Percentiles rank a stretch among this genome's conserved stretches.
Conservation (phyloP, 495 filamentous ascomycete genomes). For the Bombardia bombarda region DNA sequence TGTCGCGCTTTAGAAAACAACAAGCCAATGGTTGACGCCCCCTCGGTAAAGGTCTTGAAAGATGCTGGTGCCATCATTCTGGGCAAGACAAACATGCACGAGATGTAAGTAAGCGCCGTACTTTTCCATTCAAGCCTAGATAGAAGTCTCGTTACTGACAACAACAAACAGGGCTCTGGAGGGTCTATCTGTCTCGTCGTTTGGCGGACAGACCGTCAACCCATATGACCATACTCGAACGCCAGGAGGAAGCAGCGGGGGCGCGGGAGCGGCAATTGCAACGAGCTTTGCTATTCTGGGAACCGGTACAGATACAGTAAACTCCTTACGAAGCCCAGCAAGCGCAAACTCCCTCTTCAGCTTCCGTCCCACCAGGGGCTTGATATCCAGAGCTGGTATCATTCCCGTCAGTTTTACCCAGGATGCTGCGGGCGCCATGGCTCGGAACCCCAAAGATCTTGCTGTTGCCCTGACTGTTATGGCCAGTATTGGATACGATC, state of each 20-base stretch:
- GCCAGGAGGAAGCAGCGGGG: constrained; percentile 57
- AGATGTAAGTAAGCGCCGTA: no score
- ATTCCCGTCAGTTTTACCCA: constrained; percentile 56
- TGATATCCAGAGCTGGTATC: constrained; percentile 44
- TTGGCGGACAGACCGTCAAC: constrained; percentile 56
- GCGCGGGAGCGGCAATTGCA: constrained; percentile 53
- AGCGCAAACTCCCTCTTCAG: constrained; percentile 56
- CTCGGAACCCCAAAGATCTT: constrained; percentile 44
- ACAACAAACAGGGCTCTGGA: no score
- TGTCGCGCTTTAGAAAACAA: constrained; percentile 38
- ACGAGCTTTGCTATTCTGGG: constrained; percentile 48
- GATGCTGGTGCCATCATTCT: constrained; percentile 56
- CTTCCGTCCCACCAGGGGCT: constrained; percentile 50
- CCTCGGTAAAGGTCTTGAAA: constrained; percentile 41
- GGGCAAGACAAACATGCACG: constrained; percentile 59
- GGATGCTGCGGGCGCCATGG: constrained; percentile 55
- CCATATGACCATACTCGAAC: constrained; percentile 55
- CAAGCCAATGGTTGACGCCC: constrained; percentile 37
- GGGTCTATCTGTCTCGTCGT: constrained; percentile 49
- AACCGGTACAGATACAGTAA: constrained; percentile 58
- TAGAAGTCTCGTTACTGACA: no score
- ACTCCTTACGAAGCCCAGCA: constrained; percentile 53
- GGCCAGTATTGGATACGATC: constrained; percentile 39
- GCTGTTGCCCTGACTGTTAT: constrained; percentile 49
- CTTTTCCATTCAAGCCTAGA: no score